phyloP scores from a whole-genome alignment of 73 alveolate species.

The Symbiodinium natans region DNA sequence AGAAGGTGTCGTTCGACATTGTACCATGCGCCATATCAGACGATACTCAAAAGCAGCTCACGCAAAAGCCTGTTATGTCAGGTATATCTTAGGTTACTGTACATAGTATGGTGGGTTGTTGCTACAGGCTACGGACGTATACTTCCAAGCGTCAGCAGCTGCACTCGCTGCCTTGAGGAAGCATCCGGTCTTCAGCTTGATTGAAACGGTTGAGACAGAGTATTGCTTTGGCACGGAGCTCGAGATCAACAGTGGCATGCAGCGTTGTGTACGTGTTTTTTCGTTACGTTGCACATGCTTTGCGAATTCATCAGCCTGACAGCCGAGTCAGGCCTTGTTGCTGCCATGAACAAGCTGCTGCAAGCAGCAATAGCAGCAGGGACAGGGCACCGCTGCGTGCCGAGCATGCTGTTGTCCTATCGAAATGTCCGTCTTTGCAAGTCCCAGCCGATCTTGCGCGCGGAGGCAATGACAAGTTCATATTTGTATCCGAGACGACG shows the following conservation, averaged over 20 bases:
- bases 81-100: not conserved
- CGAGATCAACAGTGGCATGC: not conserved
- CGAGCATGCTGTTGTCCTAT: not conserved
- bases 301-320: not conserved
- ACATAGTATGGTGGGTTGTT: not conserved
- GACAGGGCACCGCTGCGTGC: slow-evolving; percentile 50
- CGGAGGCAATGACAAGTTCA: slow-evolving; percentile 48
- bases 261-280: not conserved
- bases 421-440: not conserved
- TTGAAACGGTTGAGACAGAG: slow-evolving; percentile 62
- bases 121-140: too few relatives aligned
- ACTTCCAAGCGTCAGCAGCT: not conserved
- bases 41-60: not conserved
- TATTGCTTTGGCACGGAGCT: slow-evolving; percentile 43
- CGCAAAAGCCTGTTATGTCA: not conserved
- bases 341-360: slow-evolving; percentile 45
- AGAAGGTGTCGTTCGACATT: too few relatives aligned
- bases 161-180: not conserved
- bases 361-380: slow-evolving; percentile 9
- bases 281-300: not conserved
- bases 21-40: too few relatives aligned
- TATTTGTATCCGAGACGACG: slow-evolving; percentile 48
- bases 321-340: slow-evolving; percentile 32
- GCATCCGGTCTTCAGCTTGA: slow-evolving; percentile 53
- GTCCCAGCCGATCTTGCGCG: not conserved